Percentiles rank a stretch among this genome's conserved stretches.
Conservation (phyloP, 2,329 filamentous ascomycete genomes). For the Diaporthe eres region DNA sequence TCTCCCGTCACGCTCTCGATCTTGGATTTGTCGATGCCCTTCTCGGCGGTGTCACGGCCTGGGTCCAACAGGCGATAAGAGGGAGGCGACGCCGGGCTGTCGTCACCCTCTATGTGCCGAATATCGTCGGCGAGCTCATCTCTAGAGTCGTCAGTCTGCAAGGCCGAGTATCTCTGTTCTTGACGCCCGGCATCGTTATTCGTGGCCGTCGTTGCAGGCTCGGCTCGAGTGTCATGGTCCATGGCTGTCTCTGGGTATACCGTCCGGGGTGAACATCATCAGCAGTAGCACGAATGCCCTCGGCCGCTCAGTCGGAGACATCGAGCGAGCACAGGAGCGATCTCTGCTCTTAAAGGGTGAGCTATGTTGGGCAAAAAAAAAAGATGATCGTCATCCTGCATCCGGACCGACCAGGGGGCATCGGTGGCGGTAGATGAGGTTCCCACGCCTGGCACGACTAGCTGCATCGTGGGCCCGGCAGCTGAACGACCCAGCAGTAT, state of each 20-base stretch:
- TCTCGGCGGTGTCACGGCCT: not conserved
- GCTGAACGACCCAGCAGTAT: not conserved
- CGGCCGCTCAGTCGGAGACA: not conserved
- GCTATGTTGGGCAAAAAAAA: not conserved
- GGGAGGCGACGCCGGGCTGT: not conserved
- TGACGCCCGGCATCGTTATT: not conserved
- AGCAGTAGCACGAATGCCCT: not conserved
- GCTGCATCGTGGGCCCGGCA: not conserved
- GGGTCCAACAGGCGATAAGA: constrained; percentile 10
- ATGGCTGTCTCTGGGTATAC: not conserved
- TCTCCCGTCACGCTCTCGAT: not conserved
- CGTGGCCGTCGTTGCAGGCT: not conserved
- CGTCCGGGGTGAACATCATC: not conserved
- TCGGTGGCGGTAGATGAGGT: not conserved
- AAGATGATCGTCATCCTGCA: not conserved
- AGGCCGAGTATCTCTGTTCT: not conserved
- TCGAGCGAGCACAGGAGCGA: not conserved
- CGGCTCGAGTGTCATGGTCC: not conserved
- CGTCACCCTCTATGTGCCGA: not conserved
- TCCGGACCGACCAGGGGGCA: not conserved
- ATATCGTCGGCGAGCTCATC: not conserved
- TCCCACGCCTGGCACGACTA: not conserved
- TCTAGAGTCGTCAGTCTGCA: not conserved
- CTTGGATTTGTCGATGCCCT: not conserved
- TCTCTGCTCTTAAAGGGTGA: not conserved